phyloP scores from a whole-genome alignment of 805 yeast species.

The Komagataella populi region DNA sequence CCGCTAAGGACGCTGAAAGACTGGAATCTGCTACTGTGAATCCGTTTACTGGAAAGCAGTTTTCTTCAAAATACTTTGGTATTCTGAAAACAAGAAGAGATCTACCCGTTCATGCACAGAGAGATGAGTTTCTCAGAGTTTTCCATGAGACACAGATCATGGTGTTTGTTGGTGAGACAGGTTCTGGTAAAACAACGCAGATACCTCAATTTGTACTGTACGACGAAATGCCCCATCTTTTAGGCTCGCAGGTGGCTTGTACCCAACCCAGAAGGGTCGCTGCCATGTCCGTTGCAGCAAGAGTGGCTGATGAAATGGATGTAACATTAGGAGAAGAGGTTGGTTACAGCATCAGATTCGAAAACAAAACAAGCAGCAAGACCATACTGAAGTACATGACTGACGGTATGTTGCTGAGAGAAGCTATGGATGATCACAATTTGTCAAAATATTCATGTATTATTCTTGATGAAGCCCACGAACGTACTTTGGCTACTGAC shows the following conservation, averaged over 20 bases:
- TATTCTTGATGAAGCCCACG: constrained; percentile 97
- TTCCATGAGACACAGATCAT: constrained; percentile 67
- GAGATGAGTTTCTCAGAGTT: constrained; percentile 74
- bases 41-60: constrained; percentile 65
- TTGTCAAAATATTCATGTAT: constrained; percentile 60
- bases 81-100: constrained; percentile 72
- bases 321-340: constrained; percentile 70
- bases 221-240: constrained; percentile 82
- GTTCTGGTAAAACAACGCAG: constrained; percentile 93
- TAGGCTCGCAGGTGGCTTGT: constrained; percentile 52
- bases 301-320: constrained; percentile 89
- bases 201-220: constrained; percentile 74
- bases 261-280: constrained; percentile 96
- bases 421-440: constrained; percentile 66
- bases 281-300: constrained; percentile 77
- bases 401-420: constrained; percentile 89
- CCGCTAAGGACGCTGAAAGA: constrained; percentile 44
- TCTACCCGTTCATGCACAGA: constrained; percentile 87
- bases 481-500: constrained; percentile 88
- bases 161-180: constrained; percentile 87
- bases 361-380: constrained; percentile 49
- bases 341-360: constrained; percentile 84
- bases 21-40: constrained; percentile 49
- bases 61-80: constrained; percentile 56
- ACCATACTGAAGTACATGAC: constrained; percentile 85